Conservation (phyloP, 208 protist genomes). For the Borovskyia barvae region DNA sequence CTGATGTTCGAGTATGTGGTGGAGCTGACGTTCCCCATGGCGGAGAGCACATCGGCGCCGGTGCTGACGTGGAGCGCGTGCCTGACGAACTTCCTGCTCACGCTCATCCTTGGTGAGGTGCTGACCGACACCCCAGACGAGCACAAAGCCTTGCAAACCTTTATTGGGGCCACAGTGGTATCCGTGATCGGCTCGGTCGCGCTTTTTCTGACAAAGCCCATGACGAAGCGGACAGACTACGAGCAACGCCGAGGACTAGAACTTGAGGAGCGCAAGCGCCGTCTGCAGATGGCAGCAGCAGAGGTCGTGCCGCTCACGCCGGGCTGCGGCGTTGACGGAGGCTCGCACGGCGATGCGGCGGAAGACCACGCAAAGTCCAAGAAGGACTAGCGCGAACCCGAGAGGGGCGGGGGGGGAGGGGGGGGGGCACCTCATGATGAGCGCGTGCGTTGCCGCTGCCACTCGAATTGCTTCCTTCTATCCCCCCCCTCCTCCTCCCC, state of each 20-base stretch:
- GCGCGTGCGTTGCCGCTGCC: too few relatives aligned
- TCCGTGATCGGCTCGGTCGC: conserved; percentile 47
- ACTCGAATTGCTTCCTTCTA: too few relatives aligned
- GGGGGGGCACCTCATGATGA: too few relatives aligned
- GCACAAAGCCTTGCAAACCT: conserved; percentile 36
- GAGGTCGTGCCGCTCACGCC: not conserved
- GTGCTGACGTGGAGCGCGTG: conserved; percentile 71
- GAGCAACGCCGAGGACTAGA: conserved; percentile 29
- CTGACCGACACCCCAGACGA: conserved; percentile 47
- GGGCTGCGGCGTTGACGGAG: not conserved
- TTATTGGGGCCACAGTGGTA: conserved; percentile 61
- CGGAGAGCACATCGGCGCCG: conserved; percentile 68
- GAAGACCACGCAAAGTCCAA: not conserved
- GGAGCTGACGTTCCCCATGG: conserved; percentile 77
- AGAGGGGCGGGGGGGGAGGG: too few relatives aligned
- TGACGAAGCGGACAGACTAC: conserved; percentile 49
- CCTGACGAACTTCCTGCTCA: conserved; percentile 57
- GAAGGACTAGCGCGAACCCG: conserved; percentile 1
- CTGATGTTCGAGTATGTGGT: conserved; percentile 84
- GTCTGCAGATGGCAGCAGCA: conserved; percentile 3
- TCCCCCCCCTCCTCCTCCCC: not conserved
- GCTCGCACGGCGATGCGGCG: not conserved
- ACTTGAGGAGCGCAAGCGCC: conserved; percentile 18
- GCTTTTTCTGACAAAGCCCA: conserved; percentile 41
- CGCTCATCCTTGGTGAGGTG: conserved; percentile 60